Evolutionary conservation across 202 grass and related monocot species (phyloP).

Genomic region (Alloteropsis angusta): DNA sequence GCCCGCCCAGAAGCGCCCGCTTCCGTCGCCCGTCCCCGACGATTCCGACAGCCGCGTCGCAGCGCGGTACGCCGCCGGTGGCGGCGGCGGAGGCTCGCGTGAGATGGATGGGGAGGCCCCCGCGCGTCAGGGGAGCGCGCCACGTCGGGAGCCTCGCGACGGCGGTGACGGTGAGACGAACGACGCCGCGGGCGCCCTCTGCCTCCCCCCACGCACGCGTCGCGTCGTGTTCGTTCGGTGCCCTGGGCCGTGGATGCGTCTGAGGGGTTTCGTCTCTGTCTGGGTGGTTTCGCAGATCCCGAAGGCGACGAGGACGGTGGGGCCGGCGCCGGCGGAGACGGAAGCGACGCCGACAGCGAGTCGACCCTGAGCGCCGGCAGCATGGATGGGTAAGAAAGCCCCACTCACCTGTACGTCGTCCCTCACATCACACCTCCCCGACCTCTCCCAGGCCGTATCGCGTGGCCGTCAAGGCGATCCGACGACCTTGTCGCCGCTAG

Average conservation of each 20-base stretch:
- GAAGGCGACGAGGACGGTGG: conserved; percentile 4
- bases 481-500: not conserved
- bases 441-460: not conserved
- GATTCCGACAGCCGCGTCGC: conserved; percentile 22
- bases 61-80: conserved; percentile 13
- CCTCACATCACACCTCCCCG: not conserved
- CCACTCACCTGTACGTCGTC: not conserved
- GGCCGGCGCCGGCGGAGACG: conserved; percentile 8
- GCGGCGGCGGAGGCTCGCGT: conserved; percentile 10
- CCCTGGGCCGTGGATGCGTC: conserved; percentile 1
- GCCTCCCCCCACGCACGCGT: conserved; percentile 18
- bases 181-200: conserved; percentile 12
- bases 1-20: conserved; percentile 62
- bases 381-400: conserved; percentile 45
- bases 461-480: conserved; percentile 20
- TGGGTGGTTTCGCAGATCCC: conserved; percentile 46
- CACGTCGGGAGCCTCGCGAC: conserved; percentile 2
- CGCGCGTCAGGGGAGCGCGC: not conserved
- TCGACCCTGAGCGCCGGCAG: conserved; percentile 36
- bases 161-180: conserved; percentile 31
- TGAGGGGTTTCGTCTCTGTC: conserved; percentile 8
- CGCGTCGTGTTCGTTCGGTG: conserved; percentile 26
- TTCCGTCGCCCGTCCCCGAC: conserved; percentile 16
- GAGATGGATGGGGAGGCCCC: conserved; percentile 3
- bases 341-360: conserved; percentile 25